Evolutionary conservation across 345 rosid genomes (phyloP).

Genomic region (Linum tenue): DNA sequence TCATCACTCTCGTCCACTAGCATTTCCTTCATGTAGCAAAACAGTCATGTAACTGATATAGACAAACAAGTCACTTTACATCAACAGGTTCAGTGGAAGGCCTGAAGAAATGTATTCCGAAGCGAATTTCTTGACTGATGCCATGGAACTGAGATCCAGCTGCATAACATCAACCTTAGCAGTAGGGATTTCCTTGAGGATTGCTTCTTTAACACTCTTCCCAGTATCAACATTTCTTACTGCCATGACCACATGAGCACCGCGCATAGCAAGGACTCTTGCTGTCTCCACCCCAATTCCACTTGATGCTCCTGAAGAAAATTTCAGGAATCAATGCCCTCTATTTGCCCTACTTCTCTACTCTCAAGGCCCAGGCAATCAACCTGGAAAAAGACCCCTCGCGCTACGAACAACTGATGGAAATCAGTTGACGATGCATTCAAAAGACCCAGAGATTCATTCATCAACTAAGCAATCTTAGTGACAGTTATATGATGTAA

Average conservation of each 20-base stretch:
- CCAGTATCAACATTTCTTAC: conserved; percentile 3
- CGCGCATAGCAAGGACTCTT: conserved; percentile 3
- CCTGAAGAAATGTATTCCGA: neutral
- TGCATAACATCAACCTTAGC: conserved; percentile 6
- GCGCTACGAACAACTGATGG: too few species aligned
- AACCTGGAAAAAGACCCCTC: too few species aligned
- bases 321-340: neutral
- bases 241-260: conserved; percentile 1
- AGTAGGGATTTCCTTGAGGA: conserved; percentile 2
- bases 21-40: neutral
- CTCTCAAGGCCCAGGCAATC: too few species aligned
- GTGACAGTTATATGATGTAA: too few species aligned
- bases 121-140: neutral
- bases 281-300: conserved; percentile 2
- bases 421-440: too few species aligned
- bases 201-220: neutral
- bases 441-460: too few species aligned
- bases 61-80: neutral
- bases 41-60: neutral
- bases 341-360: too few species aligned
- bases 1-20: neutral
- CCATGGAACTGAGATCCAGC: conserved; percentile 3
- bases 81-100: neutral
- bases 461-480: too few species aligned
- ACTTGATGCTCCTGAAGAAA: neutral